Percentiles rank a stretch among this genome's conserved stretches.
These are phyloP conservation scores for Saccharomycopsis sp. DNA, from an alignment of 805 yeast genomes.

Conservation along the genomic window DNA sequence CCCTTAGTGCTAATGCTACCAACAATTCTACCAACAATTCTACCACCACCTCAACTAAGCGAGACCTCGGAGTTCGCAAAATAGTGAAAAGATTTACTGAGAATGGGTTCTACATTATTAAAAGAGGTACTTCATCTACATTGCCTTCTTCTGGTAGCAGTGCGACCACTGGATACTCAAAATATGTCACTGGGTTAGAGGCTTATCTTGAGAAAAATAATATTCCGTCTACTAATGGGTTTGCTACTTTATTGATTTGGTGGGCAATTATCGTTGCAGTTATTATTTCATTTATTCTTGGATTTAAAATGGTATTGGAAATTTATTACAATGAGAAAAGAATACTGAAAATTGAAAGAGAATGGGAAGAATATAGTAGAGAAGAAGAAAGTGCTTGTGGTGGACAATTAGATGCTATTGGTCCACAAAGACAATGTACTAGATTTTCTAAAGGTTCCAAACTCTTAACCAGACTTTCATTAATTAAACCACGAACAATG, in stretches of 20 bases:
- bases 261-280: conserved; percentile 26
- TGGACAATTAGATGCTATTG: background rate
- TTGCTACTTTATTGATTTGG: conserved; percentile 28
- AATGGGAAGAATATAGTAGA: conserved; percentile 9
- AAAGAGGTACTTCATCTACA: conserved; percentile 2
- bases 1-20: conserved; percentile 4
- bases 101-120: background rate
- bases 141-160: conserved; percentile 6
- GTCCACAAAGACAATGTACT: conserved; percentile 8
- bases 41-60: conserved; percentile 6
- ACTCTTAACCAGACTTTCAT: conserved; percentile 13
- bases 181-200: conserved; percentile 26
- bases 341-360: conserved; percentile 11
- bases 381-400: background rate
- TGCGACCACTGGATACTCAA: conserved; percentile 15
- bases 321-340: conserved; percentile 19
- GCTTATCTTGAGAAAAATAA: conserved; percentile 26
- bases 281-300: conserved; percentile 22
- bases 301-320: conserved; percentile 25
- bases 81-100: no score
- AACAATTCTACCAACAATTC: conserved; percentile 5
- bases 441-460: conserved; percentile 16
- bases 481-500: background rate
- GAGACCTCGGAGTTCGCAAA: conserved; percentile 1
- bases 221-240: conserved; percentile 28